These are phyloP conservation scores for Alopecurus myosuroides DNA, from an alignment of 176 grass and related monocot genomes.

Conservation along the genomic window DNA sequence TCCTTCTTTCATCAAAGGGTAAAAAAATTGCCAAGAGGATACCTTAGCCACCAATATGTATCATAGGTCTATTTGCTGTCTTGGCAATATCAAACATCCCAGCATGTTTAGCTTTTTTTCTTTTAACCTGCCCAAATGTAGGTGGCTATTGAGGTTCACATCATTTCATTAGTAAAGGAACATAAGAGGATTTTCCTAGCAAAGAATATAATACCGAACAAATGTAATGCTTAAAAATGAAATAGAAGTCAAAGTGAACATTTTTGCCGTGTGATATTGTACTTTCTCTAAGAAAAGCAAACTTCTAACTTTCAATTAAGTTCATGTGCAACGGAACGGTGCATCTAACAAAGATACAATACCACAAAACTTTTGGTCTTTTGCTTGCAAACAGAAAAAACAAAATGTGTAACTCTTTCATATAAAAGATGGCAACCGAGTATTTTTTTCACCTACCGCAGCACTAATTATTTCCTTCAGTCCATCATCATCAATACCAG, in stretches of 20 bases:
- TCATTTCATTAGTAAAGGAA: neutral
- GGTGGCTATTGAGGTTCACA: constrained; percentile 2
- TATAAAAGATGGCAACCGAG: constrained; percentile 8
- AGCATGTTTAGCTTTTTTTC: constrained; percentile 89
- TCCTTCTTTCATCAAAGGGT: neutral
- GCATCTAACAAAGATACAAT: neutral
- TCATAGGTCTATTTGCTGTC: constrained; percentile 62
- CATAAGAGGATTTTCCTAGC: neutral
- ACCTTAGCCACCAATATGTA: constrained; percentile 92
- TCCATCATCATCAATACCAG: constrained; percentile 60
- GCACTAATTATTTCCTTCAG: constrained; percentile 86
- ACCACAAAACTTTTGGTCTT: neutral
- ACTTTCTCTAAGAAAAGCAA: neutral
- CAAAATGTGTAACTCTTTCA: neutral
- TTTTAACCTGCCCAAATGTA: constrained; percentile 65
- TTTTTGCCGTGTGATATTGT: neutral
- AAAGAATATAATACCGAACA: neutral
- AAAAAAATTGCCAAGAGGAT: neutral
- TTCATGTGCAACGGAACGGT: neutral
- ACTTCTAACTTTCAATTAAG: neutral
- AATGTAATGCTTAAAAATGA: neutral
- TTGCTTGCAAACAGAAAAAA: neutral
- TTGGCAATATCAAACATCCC: neutral
- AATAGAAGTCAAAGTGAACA: neutral
- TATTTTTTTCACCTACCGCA: constrained; percentile 52